Conservation (phyloP, 2,329 filamentous ascomycete genomes). For the Curvularia spicifera region DNA sequence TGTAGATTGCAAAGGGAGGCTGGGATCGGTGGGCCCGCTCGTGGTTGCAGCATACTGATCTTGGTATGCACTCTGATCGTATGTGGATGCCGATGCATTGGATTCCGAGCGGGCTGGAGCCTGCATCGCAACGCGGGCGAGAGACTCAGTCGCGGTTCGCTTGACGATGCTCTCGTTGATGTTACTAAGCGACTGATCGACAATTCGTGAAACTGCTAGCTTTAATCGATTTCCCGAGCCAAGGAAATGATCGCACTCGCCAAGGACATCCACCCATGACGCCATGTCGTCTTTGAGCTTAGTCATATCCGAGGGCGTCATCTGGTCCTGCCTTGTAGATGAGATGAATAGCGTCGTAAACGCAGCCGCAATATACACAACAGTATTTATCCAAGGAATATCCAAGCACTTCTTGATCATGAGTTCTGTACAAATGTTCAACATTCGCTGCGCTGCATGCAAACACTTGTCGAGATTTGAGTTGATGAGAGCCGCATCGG, state of each 20-base stretch:
- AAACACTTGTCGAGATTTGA: conserved; percentile 65
- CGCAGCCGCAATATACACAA: conserved; percentile 74
- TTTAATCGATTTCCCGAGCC: conserved; percentile 58
- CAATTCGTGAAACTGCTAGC: conserved; percentile 57
- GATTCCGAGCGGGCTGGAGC: conserved; percentile 31
- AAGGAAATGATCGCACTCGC: conserved; percentile 69
- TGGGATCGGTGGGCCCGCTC: conserved; percentile 28
- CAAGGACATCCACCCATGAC: conserved; percentile 71
- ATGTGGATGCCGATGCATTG: conserved; percentile 20
- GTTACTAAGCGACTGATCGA: conserved; percentile 56
- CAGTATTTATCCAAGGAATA: conserved; percentile 78
- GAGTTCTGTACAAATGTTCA: conserved; percentile 65
- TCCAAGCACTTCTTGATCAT: conserved; percentile 72
- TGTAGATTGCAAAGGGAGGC: conserved; percentile 27
- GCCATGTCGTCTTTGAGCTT: conserved; percentile 71
- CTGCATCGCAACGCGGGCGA: conserved; percentile 48
- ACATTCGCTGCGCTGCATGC: conserved; percentile 68
- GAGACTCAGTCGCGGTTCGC: conserved; percentile 53
- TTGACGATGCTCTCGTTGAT: conserved; percentile 55
- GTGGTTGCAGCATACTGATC: conserved; percentile 32
- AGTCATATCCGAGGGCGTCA: conserved; percentile 64
- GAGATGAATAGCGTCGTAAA: conserved; percentile 74
- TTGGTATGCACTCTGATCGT: conserved; percentile 34
- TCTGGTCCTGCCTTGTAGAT: conserved; percentile 69
- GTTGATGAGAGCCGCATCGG: conserved; percentile 66